Conservation (phyloP, 2,329 filamentous ascomycete genomes). For the Claviceps sp. region DNA sequence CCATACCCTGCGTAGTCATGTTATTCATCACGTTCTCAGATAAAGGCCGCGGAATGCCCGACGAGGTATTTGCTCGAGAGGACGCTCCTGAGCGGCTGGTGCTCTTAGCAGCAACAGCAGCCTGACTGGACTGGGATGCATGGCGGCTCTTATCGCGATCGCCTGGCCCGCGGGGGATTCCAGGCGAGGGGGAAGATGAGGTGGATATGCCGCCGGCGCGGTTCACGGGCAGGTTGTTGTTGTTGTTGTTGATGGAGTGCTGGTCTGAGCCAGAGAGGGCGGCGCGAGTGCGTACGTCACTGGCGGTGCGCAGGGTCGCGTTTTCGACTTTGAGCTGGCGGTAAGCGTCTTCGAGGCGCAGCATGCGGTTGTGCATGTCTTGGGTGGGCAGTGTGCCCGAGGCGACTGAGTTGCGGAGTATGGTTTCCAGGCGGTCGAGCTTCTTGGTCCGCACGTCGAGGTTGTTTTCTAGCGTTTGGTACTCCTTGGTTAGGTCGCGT, state of each 20-base stretch:
- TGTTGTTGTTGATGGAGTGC: no score
- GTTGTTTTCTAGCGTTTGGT: slow-evolving; percentile 69
- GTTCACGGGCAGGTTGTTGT: slow-evolving; percentile 3
- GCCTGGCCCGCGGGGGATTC: slow-evolving; percentile 35
- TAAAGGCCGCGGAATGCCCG: slow-evolving; percentile 14
- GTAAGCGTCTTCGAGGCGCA: slow-evolving; percentile 46
- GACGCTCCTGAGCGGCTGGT: slow-evolving; percentile 18
- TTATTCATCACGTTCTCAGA: slow-evolving; percentile 8
- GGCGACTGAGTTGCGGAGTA: slow-evolving; percentile 54
- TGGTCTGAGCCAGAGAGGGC: slow-evolving; percentile 25
- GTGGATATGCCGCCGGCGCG: slow-evolving; percentile 14
- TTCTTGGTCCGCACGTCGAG: slow-evolving; percentile 72
- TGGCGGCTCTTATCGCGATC: slow-evolving; percentile 32
- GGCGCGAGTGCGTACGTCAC: slow-evolving; percentile 41
- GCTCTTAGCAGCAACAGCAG: slow-evolving; percentile 5
- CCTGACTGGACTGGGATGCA: slow-evolving; percentile 16
- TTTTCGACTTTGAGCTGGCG: slow-evolving; percentile 52
- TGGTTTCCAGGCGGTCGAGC: slow-evolving; percentile 72
- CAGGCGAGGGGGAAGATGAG: slow-evolving; percentile 33
- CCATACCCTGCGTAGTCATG: slow-evolving; percentile 9
- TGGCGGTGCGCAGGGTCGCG: slow-evolving; percentile 53
- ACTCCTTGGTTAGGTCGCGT: slow-evolving; percentile 80
- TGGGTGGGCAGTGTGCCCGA: slow-evolving; percentile 30
- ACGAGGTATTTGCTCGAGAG: slow-evolving; percentile 18
- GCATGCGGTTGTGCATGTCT: slow-evolving; percentile 32